Evolutionary conservation across 352 stramenopile genomes (phyloP), one percentile per base, ranked within the genome.

Genomic region (Globisporangium apiculatum): DNA sequence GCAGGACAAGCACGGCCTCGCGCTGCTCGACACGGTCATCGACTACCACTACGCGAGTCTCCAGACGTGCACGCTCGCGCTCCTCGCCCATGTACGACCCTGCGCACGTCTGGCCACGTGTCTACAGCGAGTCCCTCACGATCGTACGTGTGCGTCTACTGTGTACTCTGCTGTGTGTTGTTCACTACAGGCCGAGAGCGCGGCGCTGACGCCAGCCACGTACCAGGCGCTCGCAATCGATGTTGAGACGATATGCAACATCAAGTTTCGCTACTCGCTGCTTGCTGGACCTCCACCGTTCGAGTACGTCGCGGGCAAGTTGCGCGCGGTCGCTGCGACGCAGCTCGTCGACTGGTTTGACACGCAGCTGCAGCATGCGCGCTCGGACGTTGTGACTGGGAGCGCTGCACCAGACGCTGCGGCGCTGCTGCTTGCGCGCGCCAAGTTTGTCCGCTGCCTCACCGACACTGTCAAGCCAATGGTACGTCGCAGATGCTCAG

Each of bases 231-330:
- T 75, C 48, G 43, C 41, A 5, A 41, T 36, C 24, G 47, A 59
- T 14, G 58, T 80, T 50, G 51, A 80, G 38, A 36, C 35, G 7
- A 61, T 59, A 50, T 83, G 74, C 69, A 74, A 75, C 61, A 56
- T 83, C 63, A 76, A 74, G 61, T 73, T 83, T 53, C 68, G 69
- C 53, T 83, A 83, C 62, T 78, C 71, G 46, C 37, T 79, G 5
- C 67, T 74, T 24, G 66, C 68, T 9, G 71, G 71, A 1, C 54
- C 63, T 3, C 64, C 71, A 38, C 67, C 73, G 12, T 83, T 79
- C 47, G 73, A 83, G 36, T 64, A 71, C 55, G 53, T 83, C 38
- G 48, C 68, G 31, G 64, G 66, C 46, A 57, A 65, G 17, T 51
- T 62, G 17, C 17, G 58, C 5, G 64, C 59, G 0, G 58, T 71